Evolutionary conservation across 768 basidiomycete genomes (phyloP).

Genomic region (Pleurotus platypus): DNA sequence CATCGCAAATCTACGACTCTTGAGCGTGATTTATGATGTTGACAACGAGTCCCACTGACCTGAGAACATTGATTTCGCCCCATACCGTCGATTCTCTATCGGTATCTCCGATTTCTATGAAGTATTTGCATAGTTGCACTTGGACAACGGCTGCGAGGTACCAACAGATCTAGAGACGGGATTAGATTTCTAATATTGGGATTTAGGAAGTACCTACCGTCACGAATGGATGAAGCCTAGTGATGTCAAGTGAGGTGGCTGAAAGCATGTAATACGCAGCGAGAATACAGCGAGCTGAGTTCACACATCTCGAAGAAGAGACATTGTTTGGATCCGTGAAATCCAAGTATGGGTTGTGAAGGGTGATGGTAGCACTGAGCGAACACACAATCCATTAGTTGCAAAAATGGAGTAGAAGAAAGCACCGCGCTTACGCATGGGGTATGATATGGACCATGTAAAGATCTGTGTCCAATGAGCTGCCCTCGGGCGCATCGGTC

Average conservation of each 20-base stretch:
- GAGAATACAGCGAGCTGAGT: conserved; percentile 72
- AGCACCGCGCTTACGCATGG: conserved; percentile 63
- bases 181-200: not conserved
- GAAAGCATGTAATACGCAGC: conserved; percentile 73
- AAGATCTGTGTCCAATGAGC: conserved; percentile 72
- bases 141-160: conserved; percentile 87
- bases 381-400: not conserved
- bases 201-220: conserved; percentile 44
- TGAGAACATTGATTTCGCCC: conserved; percentile 83
- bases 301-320: conserved; percentile 71
- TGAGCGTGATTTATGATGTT: not conserved
- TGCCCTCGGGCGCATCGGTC: conserved; percentile 53
- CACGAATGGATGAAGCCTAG: conserved; percentile 77
- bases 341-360: conserved; percentile 82
- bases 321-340: conserved; percentile 60
- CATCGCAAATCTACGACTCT: conserved; percentile 67
- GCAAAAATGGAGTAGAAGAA: not conserved
- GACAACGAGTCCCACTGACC: conserved; percentile 38
- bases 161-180: conserved; percentile 72
- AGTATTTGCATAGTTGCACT: conserved; percentile 82
- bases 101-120: conserved; percentile 76
- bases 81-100: conserved; percentile 75
- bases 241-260: conserved; percentile 80
- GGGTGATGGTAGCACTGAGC: conserved; percentile 77
- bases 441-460: conserved; percentile 87